Conservation (phyloP, 345 rosid species). For the Citrus mangshanensis region DNA sequence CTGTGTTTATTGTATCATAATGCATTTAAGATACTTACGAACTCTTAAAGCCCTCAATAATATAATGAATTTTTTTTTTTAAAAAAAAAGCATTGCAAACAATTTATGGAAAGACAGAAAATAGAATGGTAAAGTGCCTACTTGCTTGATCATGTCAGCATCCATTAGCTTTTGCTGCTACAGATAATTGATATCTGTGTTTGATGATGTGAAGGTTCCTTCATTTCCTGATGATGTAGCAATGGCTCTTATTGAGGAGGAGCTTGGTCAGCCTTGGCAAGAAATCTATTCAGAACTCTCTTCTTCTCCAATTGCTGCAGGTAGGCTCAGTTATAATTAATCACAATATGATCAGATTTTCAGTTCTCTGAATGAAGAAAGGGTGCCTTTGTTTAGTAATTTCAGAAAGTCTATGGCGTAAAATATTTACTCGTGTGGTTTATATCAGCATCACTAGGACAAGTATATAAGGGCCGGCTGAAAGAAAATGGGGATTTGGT, state of each 20-base stretch:
- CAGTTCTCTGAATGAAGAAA: not conserved
- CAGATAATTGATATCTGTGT: constrained; percentile 25
- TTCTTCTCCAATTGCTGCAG: constrained; percentile 95
- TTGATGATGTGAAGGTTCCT: constrained; percentile 72
- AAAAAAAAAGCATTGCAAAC: not conserved
- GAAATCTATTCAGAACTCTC: constrained; percentile 86
- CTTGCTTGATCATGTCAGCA: not conserved
- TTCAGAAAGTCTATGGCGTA: not conserved
- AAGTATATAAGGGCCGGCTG: constrained; percentile 85
- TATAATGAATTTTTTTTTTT: not conserved
- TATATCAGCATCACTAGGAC: constrained; percentile 90
- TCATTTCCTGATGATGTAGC: constrained; percentile 97
- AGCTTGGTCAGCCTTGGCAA: constrained; percentile 91
- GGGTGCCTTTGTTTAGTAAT: not conserved
- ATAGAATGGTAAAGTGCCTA: not conserved
- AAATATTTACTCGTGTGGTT: constrained; percentile 16
- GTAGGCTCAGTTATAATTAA: constrained; percentile 30
- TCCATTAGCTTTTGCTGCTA: not conserved
- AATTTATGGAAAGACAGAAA: not conserved
- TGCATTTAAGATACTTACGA: not conserved
- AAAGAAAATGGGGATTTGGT: constrained; percentile 90
- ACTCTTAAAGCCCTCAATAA: not conserved
- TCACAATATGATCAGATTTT: not conserved
- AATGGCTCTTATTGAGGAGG: constrained; percentile 92
- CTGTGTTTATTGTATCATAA: not conserved